A percentile compares a stretch with the other conserved stretches of the same genome.
phyloP scores from a whole-genome alignment of 2,329 filamentous ascomycete species.

The Ophiosphaerella narmari region DNA sequence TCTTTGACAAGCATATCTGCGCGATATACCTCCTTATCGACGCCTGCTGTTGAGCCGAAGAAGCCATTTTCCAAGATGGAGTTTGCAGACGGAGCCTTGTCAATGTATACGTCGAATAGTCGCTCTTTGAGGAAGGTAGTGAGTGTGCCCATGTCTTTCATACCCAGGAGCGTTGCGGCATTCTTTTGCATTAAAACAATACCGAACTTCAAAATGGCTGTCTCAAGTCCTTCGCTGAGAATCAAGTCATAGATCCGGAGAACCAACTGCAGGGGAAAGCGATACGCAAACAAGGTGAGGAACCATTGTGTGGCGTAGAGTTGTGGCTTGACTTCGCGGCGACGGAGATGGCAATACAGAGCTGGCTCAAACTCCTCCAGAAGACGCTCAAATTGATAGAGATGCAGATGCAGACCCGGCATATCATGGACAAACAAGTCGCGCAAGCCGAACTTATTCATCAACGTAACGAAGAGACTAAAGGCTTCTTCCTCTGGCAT shows the following conservation, averaged over 20 bases:
- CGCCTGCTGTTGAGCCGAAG: conserved; percentile 87
- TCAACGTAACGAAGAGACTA: conserved; percentile 85
- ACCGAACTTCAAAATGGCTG: conserved; percentile 89
- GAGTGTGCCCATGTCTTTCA: conserved; percentile 89
- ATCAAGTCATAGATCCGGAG: conserved; percentile 96
- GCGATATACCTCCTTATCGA: conserved; percentile 94
- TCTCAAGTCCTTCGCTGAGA: conserved; percentile 85
- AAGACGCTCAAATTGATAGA: conserved; percentile 94
- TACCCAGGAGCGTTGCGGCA: conserved; percentile 71
- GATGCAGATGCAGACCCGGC: conserved; percentile 88
- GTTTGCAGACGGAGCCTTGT: conserved; percentile 87
- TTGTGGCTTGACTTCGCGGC: conserved; percentile 84
- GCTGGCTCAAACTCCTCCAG: conserved; percentile 94
- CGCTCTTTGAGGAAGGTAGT: conserved; percentile 92
- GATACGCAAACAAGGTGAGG: conserved; percentile 95
- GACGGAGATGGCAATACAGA: conserved; percentile 89
- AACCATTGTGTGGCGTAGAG: conserved; percentile 99
- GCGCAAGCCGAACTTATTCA: conserved; percentile 94
- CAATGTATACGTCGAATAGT: conserved; percentile 95
- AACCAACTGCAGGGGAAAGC: conserved; percentile 94
- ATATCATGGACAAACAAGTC: conserved; percentile 95
- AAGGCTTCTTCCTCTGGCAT: conserved; percentile 99
- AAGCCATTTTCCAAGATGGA: conserved; percentile 96
- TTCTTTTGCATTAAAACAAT: conserved; percentile 98
- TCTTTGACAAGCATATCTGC: conserved; percentile 93